These are phyloP conservation scores for Myxozyma vanderwaltii DNA, from an alignment of 805 yeast species.

Conservation along the genomic window DNA sequence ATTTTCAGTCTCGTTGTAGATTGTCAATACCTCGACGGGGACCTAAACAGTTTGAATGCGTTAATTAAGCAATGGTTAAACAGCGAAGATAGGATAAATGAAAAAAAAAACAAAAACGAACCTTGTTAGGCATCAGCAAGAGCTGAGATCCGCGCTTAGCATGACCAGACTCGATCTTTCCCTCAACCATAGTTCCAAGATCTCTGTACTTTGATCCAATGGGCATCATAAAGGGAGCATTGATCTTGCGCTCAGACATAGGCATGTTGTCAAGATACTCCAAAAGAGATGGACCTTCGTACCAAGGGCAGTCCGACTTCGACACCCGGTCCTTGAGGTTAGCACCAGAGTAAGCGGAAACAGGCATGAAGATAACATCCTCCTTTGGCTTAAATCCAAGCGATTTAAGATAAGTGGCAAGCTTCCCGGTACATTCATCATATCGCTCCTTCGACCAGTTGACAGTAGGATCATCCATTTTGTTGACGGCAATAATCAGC, in stretches of 20 bases:
- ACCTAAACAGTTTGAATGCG: no score
- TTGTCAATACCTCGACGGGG: conserved; percentile 78
- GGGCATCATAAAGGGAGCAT: conserved; percentile 97
- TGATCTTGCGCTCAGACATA: conserved; percentile 79
- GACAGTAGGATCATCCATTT: conserved; percentile 99
- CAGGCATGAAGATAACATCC: conserved; percentile 92
- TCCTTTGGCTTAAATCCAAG: conserved; percentile 86
- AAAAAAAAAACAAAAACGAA: background rate
- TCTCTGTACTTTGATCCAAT: conserved; percentile 93
- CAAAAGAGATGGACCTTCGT: conserved; percentile 85
- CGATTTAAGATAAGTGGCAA: conserved; percentile 68
- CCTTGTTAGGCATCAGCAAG: conserved; percentile 88
- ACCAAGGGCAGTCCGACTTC: conserved; percentile 82
- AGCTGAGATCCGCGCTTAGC: conserved; percentile 75
- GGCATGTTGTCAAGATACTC: conserved; percentile 86
- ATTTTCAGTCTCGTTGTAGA: conserved; percentile 92
- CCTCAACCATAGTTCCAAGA: conserved; percentile 96
- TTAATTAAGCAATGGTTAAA: no score
- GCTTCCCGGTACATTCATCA: conserved; percentile 88
- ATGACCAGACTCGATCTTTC: conserved; percentile 96
- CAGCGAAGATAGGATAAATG: no score
- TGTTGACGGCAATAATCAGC: conserved; percentile 89
- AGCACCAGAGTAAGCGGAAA: conserved; percentile 96
- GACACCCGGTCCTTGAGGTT: conserved; percentile 87
- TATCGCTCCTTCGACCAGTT: conserved; percentile 94